Conservation (phyloP, 2,329 filamentous ascomycete species). For the Epichloe coenophiala region DNA sequence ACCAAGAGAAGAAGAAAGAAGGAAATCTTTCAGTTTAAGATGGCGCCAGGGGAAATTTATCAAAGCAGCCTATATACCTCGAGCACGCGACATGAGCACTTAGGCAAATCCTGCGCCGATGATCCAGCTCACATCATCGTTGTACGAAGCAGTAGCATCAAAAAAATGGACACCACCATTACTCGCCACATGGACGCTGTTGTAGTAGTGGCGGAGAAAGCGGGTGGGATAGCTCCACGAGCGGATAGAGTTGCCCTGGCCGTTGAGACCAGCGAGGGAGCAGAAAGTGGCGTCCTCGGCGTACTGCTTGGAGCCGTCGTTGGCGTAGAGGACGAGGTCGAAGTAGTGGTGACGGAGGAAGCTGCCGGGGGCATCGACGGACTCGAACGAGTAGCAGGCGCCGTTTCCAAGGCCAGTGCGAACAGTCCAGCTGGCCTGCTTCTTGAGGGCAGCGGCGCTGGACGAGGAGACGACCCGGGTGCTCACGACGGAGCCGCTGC, state of each 20-base stretch:
- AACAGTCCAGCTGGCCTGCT: constrained; percentile 39
- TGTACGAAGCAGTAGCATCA: background rate
- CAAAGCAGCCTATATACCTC: too few species aligned
- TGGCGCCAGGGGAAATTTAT: too few species aligned
- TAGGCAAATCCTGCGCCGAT: background rate
- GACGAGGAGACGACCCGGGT: constrained; percentile 40
- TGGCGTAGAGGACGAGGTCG: constrained; percentile 31
- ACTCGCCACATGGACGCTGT: background rate
- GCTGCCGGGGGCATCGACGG: constrained; percentile 41
- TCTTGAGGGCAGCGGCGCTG: constrained; percentile 34
- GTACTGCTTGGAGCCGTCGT: constrained; percentile 43
- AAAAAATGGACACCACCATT: background rate
- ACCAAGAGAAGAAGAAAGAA: too few species aligned
- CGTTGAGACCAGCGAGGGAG: constrained; percentile 35
- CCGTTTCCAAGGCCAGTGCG: constrained; percentile 41
- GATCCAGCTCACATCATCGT: background rate
- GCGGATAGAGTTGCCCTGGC: constrained; percentile 36
- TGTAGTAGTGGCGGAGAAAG: constrained; percentile 39
- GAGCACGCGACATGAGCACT: too few species aligned
- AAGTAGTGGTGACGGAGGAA: constrained; percentile 45
- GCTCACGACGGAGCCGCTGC: constrained; percentile 35
- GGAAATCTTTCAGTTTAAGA: too few species aligned
- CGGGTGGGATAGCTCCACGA: constrained; percentile 48
- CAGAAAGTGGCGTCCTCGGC: constrained; percentile 52
- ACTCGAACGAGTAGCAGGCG: constrained; percentile 49